Conservation (phyloP, 192 early-diverging fungal species). For the Gryganskiella cystojenkinii region DNA sequence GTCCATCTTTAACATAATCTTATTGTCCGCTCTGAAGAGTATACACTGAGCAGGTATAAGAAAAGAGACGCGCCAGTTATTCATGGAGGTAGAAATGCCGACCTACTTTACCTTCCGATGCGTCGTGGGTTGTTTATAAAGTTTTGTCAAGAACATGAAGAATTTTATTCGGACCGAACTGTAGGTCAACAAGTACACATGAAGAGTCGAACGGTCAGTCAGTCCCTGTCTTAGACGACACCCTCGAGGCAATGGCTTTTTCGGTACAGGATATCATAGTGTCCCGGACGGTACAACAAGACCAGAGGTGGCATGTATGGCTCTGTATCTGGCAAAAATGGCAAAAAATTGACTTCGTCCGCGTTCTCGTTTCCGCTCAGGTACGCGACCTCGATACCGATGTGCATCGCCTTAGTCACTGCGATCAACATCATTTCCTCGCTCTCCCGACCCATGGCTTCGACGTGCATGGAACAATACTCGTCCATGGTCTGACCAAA, state of each 20-base stretch:
- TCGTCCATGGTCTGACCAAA: slow-evolving; percentile 66
- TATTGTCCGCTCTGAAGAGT: too few relatives aligned
- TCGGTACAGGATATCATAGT: slow-evolving; percentile 83
- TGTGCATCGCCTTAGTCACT: slow-evolving; percentile 70
- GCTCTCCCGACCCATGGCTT: slow-evolving; percentile 74
- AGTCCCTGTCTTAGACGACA: slow-evolving; percentile 16
- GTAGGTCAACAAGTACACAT: too few relatives aligned
- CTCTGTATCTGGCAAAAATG: slow-evolving; percentile 73
- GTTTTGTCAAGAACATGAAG: too few relatives aligned
- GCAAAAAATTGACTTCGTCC: slow-evolving; percentile 75
- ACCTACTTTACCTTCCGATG: too few relatives aligned
- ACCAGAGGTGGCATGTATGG: slow-evolving; percentile 53
- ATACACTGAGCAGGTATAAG: too few relatives aligned
- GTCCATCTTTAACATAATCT: too few relatives aligned
- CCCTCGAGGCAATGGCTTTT: slow-evolving; percentile 53
- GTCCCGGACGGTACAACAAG: slow-evolving; percentile 67
- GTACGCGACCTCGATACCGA: slow-evolving; percentile 76
- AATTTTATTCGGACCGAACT: too few relatives aligned
- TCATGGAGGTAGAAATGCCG: too few relatives aligned
- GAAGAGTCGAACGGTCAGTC: too few relatives aligned
- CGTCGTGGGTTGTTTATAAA: too few relatives aligned
- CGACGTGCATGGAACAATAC: slow-evolving; percentile 64
- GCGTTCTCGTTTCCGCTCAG: slow-evolving; percentile 66
- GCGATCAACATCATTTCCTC: slow-evolving; percentile 87
- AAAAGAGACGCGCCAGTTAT: too few relatives aligned